Evolutionary conservation across 2,329 filamentous ascomycete genomes (phyloP).

Genomic region (Alternaria consortialis): DNA sequence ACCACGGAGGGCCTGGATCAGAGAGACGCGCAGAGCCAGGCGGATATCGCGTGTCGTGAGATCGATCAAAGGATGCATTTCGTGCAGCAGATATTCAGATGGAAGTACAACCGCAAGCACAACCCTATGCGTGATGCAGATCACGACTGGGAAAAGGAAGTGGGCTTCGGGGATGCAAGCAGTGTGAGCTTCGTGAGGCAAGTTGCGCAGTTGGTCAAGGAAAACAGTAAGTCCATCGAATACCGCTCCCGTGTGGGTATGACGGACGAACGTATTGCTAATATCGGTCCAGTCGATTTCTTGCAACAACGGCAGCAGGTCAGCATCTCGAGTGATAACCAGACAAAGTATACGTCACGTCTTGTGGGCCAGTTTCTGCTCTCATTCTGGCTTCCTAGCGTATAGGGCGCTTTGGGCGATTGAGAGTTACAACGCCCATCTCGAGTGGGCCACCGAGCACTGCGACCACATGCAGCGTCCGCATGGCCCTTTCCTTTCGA

Average conservation of each 20-base stretch:
- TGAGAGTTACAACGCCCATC: background rate
- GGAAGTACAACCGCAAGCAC: conserved; percentile 58
- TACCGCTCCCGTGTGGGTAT: background rate
- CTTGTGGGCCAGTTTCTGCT: conserved; percentile 56
- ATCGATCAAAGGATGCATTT: conserved; percentile 58
- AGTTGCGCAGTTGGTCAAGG: conserved; percentile 51
- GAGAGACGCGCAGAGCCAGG: conserved; percentile 43
- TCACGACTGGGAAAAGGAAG: conserved; percentile 51
- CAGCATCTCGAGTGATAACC: conserved; percentile 49
- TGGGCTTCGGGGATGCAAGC: conserved; percentile 45
- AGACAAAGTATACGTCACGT: conserved; percentile 55
- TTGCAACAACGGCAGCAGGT: conserved; percentile 50
- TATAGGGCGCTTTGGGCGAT: conserved; percentile 8
- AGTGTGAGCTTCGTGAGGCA: conserved; percentile 49
- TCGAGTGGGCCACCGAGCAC: background rate
- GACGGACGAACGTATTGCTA: conserved; percentile 14
- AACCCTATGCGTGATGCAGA: conserved; percentile 52
- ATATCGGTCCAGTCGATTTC: conserved; percentile 47
- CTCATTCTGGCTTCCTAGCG: conserved; percentile 43
- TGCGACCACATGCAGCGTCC: background rate
- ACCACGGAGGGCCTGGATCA: conserved; percentile 39
- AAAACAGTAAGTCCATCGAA: conserved; percentile 52
- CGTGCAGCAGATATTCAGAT: conserved; percentile 57
- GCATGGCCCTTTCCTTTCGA: background rate
- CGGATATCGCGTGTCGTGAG: conserved; percentile 52